Evolutionary conservation across 164 flowering plant species (phyloP), one percentile per base, ranked within the genome.

Genomic region (Warburgia ugandensis): DNA sequence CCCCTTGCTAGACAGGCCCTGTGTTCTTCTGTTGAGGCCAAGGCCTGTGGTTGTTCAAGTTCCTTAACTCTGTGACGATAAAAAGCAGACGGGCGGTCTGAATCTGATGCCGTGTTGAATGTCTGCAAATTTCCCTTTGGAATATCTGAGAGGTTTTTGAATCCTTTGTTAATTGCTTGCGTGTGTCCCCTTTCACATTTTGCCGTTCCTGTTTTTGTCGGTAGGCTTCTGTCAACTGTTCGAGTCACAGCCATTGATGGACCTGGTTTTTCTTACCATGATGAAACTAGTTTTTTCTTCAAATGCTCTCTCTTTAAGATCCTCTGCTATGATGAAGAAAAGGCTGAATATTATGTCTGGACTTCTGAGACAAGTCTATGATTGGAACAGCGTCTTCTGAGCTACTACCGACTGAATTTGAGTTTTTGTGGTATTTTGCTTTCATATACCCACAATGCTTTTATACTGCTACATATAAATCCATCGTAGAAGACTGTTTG

Each of bases 1-100:
- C n/a, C n/a, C n/a, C n/a, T n/a, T n/a, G n/a, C n/a, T n/a, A n/a
- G n/a, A n/a, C n/a, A n/a, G n/a, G n/a, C n/a, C n/a, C n/a, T n/a
- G 3, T 16, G 4, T 31, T 48, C 13, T 48, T 29, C 1, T 3
- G 26, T 42, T 42, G 2, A 3, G 22, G 9, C 22, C 26, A 11
- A 42, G 1, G n/a, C 21, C 7, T 16, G 10, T 20, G 11, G 11
- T 43, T 20, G 10, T 43, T 14, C 11, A 6, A 7, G 28, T 5
- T 43, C 12, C 3, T 21, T 17, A 54, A 4, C 32, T 68, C 82
- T 9, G 58, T 73, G 89, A 85, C 71, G 89, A 79, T 65, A 75
- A 55, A 59, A 62, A 71, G 86, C 94, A 66, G 94, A 84, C 94
- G 88, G 94, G 94, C 88, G 94, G 94, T 68, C 88, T n/a, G 88